Evolutionary conservation across 345 rosid genomes (phyloP).

Genomic region (Raphanus sativus): DNA sequence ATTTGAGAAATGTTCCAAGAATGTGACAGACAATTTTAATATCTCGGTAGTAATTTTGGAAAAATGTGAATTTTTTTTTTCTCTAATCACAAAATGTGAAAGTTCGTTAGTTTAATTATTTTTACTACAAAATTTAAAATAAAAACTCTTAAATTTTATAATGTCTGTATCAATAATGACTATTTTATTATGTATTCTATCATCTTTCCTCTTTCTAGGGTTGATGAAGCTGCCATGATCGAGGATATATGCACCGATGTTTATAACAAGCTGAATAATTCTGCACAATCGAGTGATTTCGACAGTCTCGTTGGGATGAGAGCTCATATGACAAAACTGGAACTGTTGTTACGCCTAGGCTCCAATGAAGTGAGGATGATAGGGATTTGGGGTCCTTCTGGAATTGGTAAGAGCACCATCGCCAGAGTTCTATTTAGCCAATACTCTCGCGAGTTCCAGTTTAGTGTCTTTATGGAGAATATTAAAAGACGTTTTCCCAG

Average conservation of each 20-base stretch:
- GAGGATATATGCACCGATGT: constrained; percentile 17
- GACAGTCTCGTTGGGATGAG: constrained; percentile 31
- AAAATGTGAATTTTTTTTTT: neutral
- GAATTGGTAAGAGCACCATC: constrained; percentile 37
- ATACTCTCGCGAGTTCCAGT: neutral
- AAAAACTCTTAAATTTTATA: neutral
- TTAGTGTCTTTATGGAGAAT: constrained; percentile 9
- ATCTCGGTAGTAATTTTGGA: neutral
- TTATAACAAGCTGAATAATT: neutral
- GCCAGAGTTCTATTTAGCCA: constrained; percentile 27
- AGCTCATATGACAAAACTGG: neutral
- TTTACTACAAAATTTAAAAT: neutral
- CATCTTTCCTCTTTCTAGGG: neutral
- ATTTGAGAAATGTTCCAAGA: neutral
- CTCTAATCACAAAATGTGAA: neutral
- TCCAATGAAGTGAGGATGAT: constrained; percentile 21
- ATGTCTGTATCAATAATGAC: neutral
- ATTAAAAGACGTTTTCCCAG: neutral
- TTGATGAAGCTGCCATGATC: constrained; percentile 16
- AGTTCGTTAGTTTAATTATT: neutral
- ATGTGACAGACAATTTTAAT: neutral
- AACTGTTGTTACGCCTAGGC: neutral
- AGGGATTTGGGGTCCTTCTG: constrained; percentile 46
- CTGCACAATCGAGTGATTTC: neutral
- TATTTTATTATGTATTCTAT: neutral